A percentile compares a stretch with the other conserved stretches of the same genome.
Evolutionary conservation across 306 rosid species (phyloP).

Genomic region (Cicer bijugum): DNA sequence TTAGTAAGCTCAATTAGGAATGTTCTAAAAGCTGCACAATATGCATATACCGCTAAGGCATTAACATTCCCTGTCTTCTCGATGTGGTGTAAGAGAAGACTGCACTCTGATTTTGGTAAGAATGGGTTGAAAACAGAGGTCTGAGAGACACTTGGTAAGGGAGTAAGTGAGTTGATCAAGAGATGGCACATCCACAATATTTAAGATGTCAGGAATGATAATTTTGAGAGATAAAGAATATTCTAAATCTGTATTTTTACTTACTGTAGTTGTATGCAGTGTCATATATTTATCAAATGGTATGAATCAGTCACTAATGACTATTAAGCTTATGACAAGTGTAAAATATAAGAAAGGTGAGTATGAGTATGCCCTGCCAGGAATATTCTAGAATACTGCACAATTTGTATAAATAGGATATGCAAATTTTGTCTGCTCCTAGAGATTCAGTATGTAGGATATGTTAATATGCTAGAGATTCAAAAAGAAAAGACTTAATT

Average conservation of each 20-base stretch:
- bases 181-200: not conserved
- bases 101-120: not conserved
- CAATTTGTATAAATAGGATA: too few species aligned
- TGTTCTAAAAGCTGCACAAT: too few species aligned
- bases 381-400: too few species aligned
- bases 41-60: too few species aligned
- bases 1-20: not conserved
- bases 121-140: not conserved
- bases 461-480: constrained; percentile 19
- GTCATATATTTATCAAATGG: not conserved
- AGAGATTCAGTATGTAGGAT: not conserved
- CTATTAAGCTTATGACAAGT: not conserved
- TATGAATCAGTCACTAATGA: not conserved
- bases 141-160: not conserved
- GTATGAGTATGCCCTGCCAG: too few species aligned
- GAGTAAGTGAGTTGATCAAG: not conserved
- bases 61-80: too few species aligned
- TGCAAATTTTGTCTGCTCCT: too few species aligned
- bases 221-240: too few species aligned
- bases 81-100: not conserved
- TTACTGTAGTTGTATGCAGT: not conserved
- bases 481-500: not conserved
- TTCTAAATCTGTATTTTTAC: not conserved
- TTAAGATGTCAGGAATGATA: not conserved
- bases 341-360: too few species aligned